These are phyloP conservation scores for Paecilomyces fulvus DNA, from an alignment of 2,329 filamentous ascomycete species.

Conservation along the genomic window DNA sequence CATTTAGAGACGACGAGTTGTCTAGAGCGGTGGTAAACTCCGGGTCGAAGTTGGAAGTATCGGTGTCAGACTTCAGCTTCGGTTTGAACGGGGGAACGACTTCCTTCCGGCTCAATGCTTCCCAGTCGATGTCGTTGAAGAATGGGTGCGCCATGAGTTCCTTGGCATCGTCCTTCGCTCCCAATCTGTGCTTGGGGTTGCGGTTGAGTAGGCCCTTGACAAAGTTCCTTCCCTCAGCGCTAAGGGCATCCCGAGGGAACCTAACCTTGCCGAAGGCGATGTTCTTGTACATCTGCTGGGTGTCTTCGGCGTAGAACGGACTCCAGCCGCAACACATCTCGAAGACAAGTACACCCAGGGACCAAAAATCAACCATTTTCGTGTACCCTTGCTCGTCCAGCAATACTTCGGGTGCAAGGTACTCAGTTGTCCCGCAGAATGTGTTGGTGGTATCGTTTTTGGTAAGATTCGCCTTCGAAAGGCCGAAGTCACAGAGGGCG, in stretches of 20 bases:
- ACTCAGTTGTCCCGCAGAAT: constrained; percentile 97
- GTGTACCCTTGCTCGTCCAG: constrained; percentile 96
- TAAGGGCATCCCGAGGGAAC: constrained; percentile 90
- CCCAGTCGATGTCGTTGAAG: constrained; percentile 92
- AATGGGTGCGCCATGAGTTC: constrained; percentile 92
- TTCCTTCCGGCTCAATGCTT: constrained; percentile 75
- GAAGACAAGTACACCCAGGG: constrained; percentile 90
- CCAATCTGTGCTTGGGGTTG: constrained; percentile 90
- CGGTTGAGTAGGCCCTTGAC: constrained; percentile 95
- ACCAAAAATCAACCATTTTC: constrained; percentile 99
- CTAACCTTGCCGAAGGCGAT: constrained; percentile 98
- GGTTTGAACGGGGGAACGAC: constrained; percentile 97
- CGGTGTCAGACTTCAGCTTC: constrained; percentile 88
- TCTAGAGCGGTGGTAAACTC: constrained; percentile 95
- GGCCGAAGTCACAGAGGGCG: constrained; percentile 90
- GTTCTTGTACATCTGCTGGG: constrained; percentile 99
- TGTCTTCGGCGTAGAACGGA: constrained; percentile 97
- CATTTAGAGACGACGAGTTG: constrained; percentile 79
- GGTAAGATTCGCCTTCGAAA: constrained; percentile 94
- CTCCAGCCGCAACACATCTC: constrained; percentile 99
- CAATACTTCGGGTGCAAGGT: constrained; percentile 88
- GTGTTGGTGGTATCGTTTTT: constrained; percentile 98
- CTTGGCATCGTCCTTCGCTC: constrained; percentile 81
- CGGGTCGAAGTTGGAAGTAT: constrained; percentile 96
- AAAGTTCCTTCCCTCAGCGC: constrained; percentile 90